Base-by-base conservation (phyloP, 2,329 filamentous ascomycete genomes). In the Exophiala sp. region DNA sequence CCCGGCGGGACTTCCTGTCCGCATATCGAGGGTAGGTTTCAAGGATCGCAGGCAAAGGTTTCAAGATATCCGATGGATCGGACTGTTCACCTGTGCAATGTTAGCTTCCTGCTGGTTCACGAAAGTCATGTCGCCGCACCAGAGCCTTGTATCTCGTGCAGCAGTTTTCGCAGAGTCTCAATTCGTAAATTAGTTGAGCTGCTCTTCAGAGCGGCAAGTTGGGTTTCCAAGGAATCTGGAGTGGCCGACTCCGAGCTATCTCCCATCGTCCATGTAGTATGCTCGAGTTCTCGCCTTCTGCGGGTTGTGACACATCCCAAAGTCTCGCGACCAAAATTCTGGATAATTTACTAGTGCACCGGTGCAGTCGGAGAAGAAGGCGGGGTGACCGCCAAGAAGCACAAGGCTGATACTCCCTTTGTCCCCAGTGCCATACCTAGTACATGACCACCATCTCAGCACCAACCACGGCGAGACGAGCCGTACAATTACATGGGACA, bases 1-100 rank as follows among this genome's bases (percentile, higher is more conserved):
- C 90, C 63, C 85, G 81, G 63, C 94, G 84, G 41, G 94, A 97
- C 61, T 83, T 77, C 65, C 91, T 85, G 73, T 99, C 94, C 71
- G 85, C 76, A 72, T 97, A 99, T 63, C 88, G 84, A 57, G 89
- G 83, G 68, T 96, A 91, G 47, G 91, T 96, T 68, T 84, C 84
- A 74, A 97, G 92, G 32, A 99, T 82, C 33, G 50, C 42, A 39
- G 57, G 55, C 10, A 60, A 39, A 12, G 52, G 12, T 12, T 24
- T 48, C 43, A 47, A 21, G 29, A 45, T 11, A 24, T 43, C 32
- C 39, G 41, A 14, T 6, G 50, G 34, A 16, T 36, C 41, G 7
- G 47, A 21, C 20, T 50, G 29, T 9, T 55, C 48, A 46, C 46
- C 52, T 52, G 43, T 32, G 40, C n/a, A 33, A 9, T 14, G 38